Percentiles rank a stretch among this genome's conserved stretches.
Conservation (phyloP, 2,329 filamentous ascomycete species). For the Aureobasidium lini region DNA sequence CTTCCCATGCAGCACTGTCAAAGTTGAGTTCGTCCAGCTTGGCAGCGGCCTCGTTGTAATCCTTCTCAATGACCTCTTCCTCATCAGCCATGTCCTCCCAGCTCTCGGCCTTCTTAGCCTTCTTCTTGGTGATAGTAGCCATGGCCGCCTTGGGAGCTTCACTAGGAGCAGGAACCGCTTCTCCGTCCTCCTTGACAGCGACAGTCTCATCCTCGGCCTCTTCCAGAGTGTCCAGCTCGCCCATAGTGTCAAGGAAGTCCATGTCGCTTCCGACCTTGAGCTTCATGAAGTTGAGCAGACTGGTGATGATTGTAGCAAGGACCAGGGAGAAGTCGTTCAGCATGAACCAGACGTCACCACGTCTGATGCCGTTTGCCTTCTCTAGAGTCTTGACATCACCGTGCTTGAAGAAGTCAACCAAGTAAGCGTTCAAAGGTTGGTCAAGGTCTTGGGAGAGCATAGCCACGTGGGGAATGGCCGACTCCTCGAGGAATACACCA, state of each 20-base stretch:
- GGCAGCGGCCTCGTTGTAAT: conserved; percentile 20
- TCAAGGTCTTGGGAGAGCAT: conserved; percentile 50
- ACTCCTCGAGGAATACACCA: conserved; percentile 67
- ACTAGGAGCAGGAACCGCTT: conserved; percentile 22
- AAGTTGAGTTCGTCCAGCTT: conserved; percentile 19
- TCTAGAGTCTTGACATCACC: conserved; percentile 56
- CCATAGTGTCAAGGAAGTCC: conserved; percentile 46
- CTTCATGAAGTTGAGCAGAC: conserved; percentile 51
- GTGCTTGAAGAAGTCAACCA: conserved; percentile 72
- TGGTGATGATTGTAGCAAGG: conserved; percentile 64
- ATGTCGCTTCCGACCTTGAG: conserved; percentile 38
- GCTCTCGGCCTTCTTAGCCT: conserved; percentile 35
- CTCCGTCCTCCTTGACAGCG: conserved; percentile 23
- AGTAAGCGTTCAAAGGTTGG: conserved; percentile 56
- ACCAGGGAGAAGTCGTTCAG: conserved; percentile 60
- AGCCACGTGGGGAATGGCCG: conserved; percentile 61
- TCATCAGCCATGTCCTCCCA: conserved; percentile 34
- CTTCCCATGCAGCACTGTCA: conserved; percentile 29
- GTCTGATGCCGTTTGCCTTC: conserved; percentile 57
- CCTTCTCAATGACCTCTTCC: conserved; percentile 28
- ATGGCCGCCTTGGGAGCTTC: conserved; percentile 22
- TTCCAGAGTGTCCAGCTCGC: conserved; percentile 45
- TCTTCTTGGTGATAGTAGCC: conserved; percentile 25
- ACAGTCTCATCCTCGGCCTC: conserved; percentile 36
- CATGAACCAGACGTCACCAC: conserved; percentile 63